A percentile compares a stretch with the other conserved stretches of the same genome.
These are phyloP conservation scores for Aspergillus terreus DNA, from an alignment of 2,329 filamentous ascomycete species.

Conservation along the genomic window DNA sequence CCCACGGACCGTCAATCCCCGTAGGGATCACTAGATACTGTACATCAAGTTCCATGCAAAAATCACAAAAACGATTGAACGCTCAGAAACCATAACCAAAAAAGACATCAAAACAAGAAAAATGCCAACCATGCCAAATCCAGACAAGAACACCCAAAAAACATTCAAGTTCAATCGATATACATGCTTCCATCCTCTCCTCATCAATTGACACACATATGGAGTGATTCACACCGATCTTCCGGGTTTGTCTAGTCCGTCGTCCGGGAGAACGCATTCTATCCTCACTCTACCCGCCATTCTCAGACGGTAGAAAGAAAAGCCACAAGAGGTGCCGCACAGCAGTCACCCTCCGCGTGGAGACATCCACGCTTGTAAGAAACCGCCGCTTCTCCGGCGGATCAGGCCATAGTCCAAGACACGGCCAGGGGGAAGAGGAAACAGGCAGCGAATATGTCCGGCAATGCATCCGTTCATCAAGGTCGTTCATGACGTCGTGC, in stretches of 20 bases:
- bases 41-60: slow-evolving; percentile 4
- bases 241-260: neutral
- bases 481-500: slow-evolving; percentile 7
- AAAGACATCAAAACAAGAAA: neutral
- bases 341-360: slow-evolving; percentile 10
- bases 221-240: neutral
- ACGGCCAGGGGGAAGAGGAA: neutral
- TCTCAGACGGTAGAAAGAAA: slow-evolving; percentile 7
- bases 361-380: too few relatives aligned
- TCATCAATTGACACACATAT: neutral
- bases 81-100: neutral
- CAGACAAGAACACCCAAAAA: neutral
- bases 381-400: neutral
- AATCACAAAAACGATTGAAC: neutral
- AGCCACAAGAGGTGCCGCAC: slow-evolving; percentile 9
- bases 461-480: slow-evolving; percentile 2
- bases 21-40: slow-evolving; percentile 1
- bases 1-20: neutral
- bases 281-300: slow-evolving; percentile 10
- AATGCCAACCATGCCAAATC: neutral
- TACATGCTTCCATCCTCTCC: neutral
- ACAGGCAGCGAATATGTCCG: neutral
- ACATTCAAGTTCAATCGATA: neutral
- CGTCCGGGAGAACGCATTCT: slow-evolving; percentile 1
- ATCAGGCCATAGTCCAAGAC: neutral